Conservation (phyloP, 2,329 filamentous ascomycete species). For the Fusarium algeriense region DNA sequence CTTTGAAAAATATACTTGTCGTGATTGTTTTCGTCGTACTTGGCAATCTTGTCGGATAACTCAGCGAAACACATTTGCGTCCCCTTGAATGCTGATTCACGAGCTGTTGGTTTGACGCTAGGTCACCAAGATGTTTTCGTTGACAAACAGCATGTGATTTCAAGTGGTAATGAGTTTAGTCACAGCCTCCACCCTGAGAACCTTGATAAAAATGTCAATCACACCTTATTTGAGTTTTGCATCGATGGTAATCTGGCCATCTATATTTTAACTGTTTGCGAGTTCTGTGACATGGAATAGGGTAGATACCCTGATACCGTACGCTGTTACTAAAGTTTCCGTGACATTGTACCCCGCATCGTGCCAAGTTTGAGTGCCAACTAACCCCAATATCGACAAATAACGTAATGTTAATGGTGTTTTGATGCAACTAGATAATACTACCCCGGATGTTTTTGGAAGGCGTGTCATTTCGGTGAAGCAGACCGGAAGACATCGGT, state of each 20-base stretch:
- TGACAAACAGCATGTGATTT: neutral
- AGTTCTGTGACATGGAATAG: neutral
- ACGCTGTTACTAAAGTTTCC: conserved; percentile 17
- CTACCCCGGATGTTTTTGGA: conserved; percentile 27
- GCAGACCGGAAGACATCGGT: conserved; percentile 27
- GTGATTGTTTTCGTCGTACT: too few species aligned
- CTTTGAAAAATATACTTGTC: too few species aligned
- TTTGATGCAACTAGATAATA: conserved; percentile 29
- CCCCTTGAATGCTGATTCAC: too few species aligned
- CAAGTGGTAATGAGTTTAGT: neutral
- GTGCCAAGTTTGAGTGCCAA: neutral
- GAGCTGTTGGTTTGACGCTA: too few species aligned
- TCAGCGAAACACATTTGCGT: too few species aligned
- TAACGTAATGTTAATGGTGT: conserved; percentile 15
- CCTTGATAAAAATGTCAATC: neutral
- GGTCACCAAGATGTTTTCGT: too few species aligned
- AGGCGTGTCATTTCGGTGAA: conserved; percentile 26
- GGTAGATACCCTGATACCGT: conserved; percentile 3
- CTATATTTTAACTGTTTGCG: neutral
- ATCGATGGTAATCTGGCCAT: neutral
- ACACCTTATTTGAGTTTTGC: neutral
- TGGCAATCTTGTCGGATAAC: too few species aligned
- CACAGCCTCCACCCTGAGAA: neutral
- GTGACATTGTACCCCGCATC: conserved; percentile 4
- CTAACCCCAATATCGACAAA: conserved; percentile 4